Evolutionary conservation across 2,329 filamentous ascomycete genomes (phyloP), one percentile per base, ranked within the genome.

Genomic region (Aspergillus viridinutans): DNA sequence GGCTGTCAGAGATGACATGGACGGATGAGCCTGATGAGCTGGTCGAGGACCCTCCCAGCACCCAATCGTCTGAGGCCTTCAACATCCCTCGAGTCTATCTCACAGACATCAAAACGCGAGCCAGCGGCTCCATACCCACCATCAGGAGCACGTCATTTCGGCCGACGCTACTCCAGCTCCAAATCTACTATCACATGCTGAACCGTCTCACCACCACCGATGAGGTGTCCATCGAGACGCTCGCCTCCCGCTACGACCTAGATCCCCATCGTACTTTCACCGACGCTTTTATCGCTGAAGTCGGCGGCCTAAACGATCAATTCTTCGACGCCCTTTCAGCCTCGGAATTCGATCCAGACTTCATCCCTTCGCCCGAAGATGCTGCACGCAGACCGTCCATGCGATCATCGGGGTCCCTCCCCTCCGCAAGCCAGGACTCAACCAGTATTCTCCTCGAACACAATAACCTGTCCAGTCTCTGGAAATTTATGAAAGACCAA

Each of bases 121-220:
- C 61, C 4, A 84, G 82, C 3, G 78, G 76, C n/a, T 82, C 80
- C 2, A 69, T 90, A 2, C 90, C 92, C 1, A 80, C 83, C 1
- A 67, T 76, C 26, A 74, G 71, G 55, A 84, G 85, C 23, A 78
- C 84, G 0, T 83, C 86, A 0, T 80, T 90, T 48, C 84, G 89
- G 10, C 90, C 90, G 0, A 90, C 92, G 0, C 85, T 88, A 64
- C 87, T 97, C 58, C 94, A 99, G 70, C 80, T 97, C 0, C 92
- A 95, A 74, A 78, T 97, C 0, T 99, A 97, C 69, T 92, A 93
- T 63, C 86, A 87, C 26, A 85, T 97, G 53, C 80, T 99, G n/a
- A 85, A 86, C 9, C 82, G 86, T 2, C 85, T 97, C 66, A 57
- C 68, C 23, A 90, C 88, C 0, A 81, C 84, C 0, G 87, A 87